Base-by-base conservation (phyloP, 164 flowering plant species). In the Euptelea pleiosperma region DNA sequence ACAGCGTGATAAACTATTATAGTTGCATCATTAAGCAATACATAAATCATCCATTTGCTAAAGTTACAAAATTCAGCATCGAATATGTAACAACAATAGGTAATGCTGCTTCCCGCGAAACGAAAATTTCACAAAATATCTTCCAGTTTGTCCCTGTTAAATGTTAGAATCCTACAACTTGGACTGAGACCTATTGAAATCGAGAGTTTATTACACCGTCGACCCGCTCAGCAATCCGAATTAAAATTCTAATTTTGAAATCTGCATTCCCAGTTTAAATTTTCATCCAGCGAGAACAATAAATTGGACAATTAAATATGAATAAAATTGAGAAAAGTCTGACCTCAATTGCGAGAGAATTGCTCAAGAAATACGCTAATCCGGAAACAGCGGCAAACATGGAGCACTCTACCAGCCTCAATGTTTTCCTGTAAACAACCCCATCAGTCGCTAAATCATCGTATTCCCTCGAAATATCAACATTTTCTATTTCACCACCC, bases 331-430 rank as follows among this genome's bases (percentile, higher is more conserved):
- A 55, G 15, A 19, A 52, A 47, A 21, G 1, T 21, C 37, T 44
- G 1, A 85, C 91, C 96, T 89, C 94, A 67, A 89, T 77, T 2
- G 86, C 79, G 21, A 86, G 91, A 51, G 98, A 88, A 70, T 80
- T 83, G 74, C 96, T 86, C 60, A 91, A 64, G 62, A 88, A 75
- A 64, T 80, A 88, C 0, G 78, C 79, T 43, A 91, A 73, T 0
- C 91, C 98, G 29, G 89, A 70, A 55, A 87, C 82, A 16, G 96
- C 84, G 11, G 98, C 91, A 49, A 92, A 84, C 96, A 89, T 92
- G n/a, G 98, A 74, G 69, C 93, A 89, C 76, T 89, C 98, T 29
- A 92, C 96, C 64, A 92, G 64, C 66, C 95, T 79, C 74, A 89
- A 57, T 0, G 91, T 89, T 26, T 79, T 81, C 73, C 62, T 73